Conservation (phyloP, 305 asterid species). For the Coffea humblotiana region DNA sequence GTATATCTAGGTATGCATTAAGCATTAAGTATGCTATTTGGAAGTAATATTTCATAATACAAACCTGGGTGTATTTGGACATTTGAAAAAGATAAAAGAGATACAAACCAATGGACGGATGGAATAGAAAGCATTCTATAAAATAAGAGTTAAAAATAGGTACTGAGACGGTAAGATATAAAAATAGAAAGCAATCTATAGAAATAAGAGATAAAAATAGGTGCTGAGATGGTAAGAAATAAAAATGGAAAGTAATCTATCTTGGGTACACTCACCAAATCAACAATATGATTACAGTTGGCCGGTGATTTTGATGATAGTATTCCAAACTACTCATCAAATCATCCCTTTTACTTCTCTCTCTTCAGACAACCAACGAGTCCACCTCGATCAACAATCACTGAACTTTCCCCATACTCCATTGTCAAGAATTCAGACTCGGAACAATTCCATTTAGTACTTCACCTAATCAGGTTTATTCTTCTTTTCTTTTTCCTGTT, state of each 20-base stretch:
- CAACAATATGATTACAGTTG: slow-evolving; percentile 70
- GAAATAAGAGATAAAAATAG: too few relatives aligned
- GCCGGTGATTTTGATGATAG: slow-evolving; percentile 41
- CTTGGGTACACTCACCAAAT: slow-evolving; percentile 86
- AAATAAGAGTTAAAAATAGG: too few relatives aligned
- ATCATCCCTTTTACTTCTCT: slow-evolving; percentile 14
- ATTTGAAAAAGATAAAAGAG: too few relatives aligned
- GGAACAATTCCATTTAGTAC: slow-evolving; percentile 5
- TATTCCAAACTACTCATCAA: too few relatives aligned
- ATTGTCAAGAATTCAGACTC: slow-evolving; percentile 12
- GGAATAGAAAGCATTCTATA: too few relatives aligned
- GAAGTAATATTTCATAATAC: slow-evolving; percentile 81
- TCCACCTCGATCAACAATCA: slow-evolving; percentile 24
- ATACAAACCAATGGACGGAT: too few relatives aligned
- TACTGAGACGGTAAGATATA: too few relatives aligned
- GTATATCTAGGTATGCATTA: slow-evolving; percentile 36
- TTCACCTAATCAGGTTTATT: slow-evolving; percentile 33
- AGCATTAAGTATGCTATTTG: slow-evolving; percentile 46
- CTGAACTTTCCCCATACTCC: not conserved
- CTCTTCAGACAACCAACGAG: slow-evolving; percentile 27
- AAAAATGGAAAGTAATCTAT: slow-evolving; percentile 62
- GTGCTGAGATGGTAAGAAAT: slow-evolving; percentile 29
- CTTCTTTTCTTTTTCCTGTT: slow-evolving; percentile 2
- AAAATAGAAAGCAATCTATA: too few relatives aligned
- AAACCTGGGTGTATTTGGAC: too few relatives aligned